phyloP scores from a whole-genome alignment of 495 filamentous ascomycete genomes.

The Penicillium ucsense region DNA sequence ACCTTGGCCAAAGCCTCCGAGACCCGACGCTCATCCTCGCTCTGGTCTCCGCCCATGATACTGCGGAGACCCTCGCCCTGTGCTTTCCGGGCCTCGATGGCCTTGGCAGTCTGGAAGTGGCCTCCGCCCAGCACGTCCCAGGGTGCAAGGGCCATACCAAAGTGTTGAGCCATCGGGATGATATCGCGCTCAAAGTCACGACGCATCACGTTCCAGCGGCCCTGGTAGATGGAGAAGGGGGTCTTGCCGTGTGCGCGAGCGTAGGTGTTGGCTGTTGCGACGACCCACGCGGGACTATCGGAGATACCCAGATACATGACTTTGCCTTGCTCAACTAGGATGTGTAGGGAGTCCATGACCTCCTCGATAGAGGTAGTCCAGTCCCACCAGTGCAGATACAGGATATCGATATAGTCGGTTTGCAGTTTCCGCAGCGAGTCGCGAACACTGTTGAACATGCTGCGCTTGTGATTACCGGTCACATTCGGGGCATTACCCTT shows the following conservation, averaged over 20 bases:
- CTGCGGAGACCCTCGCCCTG: conserved; percentile 19
- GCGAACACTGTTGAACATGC: conserved; percentile 44
- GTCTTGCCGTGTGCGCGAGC: conserved; percentile 50
- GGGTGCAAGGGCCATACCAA: conserved; percentile 51
- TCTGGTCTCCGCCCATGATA: conserved; percentile 13
- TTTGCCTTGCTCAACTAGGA: conserved; percentile 47
- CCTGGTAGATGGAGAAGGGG: conserved; percentile 57
- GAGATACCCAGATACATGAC: conserved; percentile 56
- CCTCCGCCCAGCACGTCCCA: conserved; percentile 48
- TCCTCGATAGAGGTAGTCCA: conserved; percentile 48
- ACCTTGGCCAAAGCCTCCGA: conserved; percentile 41
- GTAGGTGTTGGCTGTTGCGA: conserved; percentile 48
- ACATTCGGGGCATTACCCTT: conserved; percentile 43
- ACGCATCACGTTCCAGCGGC: conserved; percentile 45
- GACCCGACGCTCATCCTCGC: conserved; percentile 32
- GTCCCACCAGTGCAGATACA: conserved; percentile 58
- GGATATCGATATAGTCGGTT: conserved; percentile 56
- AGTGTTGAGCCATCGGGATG: conserved; percentile 42
- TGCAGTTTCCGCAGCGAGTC: conserved; percentile 49
- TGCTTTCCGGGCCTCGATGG: conserved; percentile 22
- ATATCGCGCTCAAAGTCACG: conserved; percentile 50
- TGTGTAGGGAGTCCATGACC: conserved; percentile 49
- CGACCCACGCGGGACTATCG: conserved; percentile 56
- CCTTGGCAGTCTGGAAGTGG: conserved; percentile 36
- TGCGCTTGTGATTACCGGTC: conserved; percentile 46